Base-by-base conservation (phyloP, 495 filamentous ascomycete species). In the Aspergillus baeticus region DNA sequence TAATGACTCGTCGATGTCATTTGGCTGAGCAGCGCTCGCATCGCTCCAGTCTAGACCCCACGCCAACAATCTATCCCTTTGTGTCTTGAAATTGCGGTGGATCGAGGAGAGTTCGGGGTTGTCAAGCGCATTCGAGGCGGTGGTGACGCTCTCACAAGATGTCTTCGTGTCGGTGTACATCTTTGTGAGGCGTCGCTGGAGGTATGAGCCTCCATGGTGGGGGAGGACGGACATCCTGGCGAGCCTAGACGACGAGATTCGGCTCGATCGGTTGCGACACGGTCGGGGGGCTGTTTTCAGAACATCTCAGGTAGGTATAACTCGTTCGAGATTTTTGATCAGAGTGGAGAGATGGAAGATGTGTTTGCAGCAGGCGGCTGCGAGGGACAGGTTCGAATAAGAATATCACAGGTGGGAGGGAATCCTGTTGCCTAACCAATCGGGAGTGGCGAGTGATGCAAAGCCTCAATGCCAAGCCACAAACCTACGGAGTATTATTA, bases 31-130 rank as follows among this genome's bases (percentile, higher is more conserved):
- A 35, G 75, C 79, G 58, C 77, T 84, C 37, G 79, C 80, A 62
- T 94, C 91, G 48, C 84, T 92, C 92, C 92, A 97, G 66, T 93
- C 88, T 53, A 96, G 73, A 2, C 91, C 92, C 92, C 92, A 97
- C 36, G 87, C 86, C 43, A 93, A 83, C 58, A 96, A 75, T 29
- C 92, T 67, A 59, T 82, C 80, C 39, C 79, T 74, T 54, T 82
- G 79, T 31, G 77, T 84, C 49, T 80, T 75, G 59, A 84, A 81
- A 55, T 79, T 82, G 29, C 76, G 76, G 54, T 86, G 78, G 21
- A 87, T 68, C 18, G 75, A 71, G 17, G 78, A 71, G 5, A 85
- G 70, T 53, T 86, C 79, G 2, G 81, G 79, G 33, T 77, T 75
- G 15, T 79, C 77, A 41, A 72, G 78, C 50, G 75, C 78, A 60